These are phyloP conservation scores for Capsella rubella DNA, from an alignment of 441 rosid species.

Conservation along the genomic window DNA sequence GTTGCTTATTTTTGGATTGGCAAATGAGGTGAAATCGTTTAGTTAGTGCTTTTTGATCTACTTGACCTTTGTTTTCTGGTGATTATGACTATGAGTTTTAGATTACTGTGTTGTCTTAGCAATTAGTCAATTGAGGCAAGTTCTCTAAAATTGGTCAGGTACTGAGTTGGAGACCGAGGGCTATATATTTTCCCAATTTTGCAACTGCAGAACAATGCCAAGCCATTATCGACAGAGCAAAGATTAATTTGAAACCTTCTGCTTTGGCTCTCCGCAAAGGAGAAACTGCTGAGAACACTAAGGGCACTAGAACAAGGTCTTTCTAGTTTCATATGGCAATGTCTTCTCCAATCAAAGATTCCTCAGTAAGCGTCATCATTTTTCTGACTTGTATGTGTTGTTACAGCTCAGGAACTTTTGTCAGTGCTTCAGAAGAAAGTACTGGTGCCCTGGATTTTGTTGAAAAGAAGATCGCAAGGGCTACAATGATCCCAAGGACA, in stretches of 20 bases:
- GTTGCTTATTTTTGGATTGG: constrained; percentile 16
- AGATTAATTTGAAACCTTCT: constrained; percentile 70
- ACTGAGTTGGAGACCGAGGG: constrained; percentile 91
- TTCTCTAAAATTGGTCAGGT: constrained; percentile 51
- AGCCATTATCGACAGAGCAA: constrained; percentile 60
- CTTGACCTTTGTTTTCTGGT: background rate
- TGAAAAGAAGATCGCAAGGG: constrained; percentile 80
- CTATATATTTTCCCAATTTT: constrained; percentile 80
- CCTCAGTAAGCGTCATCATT: constrained; percentile 13
- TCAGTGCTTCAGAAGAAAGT: constrained; percentile 78
- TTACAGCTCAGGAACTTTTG: constrained; percentile 83
- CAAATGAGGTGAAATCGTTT: constrained; percentile 13
- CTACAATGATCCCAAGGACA: constrained; percentile 71
- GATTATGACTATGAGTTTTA: background rate
- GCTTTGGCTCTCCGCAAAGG: constrained; percentile 78
- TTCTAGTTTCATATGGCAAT: constrained; percentile 2
- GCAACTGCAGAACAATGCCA: constrained; percentile 77
- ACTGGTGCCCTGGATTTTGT: constrained; percentile 66
- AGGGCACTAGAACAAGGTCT: constrained; percentile 89
- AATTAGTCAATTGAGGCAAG: background rate
- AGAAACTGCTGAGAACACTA: constrained; percentile 79
- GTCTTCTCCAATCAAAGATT: background rate
- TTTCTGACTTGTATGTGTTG: constrained; percentile 30
- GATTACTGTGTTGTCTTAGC: background rate
- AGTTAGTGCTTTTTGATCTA: background rate